phyloP scores from a whole-genome alignment of 768 basidiomycete species.

The Boletus pseudopeckii region DNA sequence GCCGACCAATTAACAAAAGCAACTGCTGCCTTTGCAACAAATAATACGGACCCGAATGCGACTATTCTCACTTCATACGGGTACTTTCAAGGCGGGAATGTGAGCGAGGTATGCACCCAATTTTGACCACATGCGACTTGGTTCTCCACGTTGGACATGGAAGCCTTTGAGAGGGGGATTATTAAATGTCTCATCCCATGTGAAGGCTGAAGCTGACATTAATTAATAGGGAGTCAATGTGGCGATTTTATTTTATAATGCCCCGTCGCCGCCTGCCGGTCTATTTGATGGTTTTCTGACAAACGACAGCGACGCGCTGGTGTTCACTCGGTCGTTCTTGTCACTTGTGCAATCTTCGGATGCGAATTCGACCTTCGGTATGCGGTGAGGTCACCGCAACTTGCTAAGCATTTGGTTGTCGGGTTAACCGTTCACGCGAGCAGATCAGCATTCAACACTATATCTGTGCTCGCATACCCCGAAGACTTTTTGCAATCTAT shows the following conservation, averaged over 20 bases:
- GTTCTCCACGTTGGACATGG: background rate
- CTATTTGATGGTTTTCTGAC: slow-evolving; percentile 32
- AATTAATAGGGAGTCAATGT: slow-evolving; percentile 13
- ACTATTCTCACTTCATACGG: slow-evolving; percentile 43
- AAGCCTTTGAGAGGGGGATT: background rate
- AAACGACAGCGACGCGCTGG: slow-evolving; percentile 1
- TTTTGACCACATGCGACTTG: slow-evolving; percentile 2
- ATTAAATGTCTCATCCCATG: background rate
- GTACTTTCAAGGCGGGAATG: slow-evolving; percentile 25
- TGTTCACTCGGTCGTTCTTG: slow-evolving; percentile 21
- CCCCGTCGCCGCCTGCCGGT: slow-evolving; percentile 28
- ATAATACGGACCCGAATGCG: slow-evolving; percentile 26
- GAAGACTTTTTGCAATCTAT: slow-evolving; percentile 18
- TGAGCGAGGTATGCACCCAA: slow-evolving; percentile 33
- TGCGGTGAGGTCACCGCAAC: slow-evolving; percentile 21
- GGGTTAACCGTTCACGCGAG: background rate
- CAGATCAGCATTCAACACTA: slow-evolving; percentile 23
- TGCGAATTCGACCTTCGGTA: slow-evolving; percentile 14
- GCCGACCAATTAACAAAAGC: slow-evolving; percentile 22
- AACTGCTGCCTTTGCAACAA: slow-evolving; percentile 20
- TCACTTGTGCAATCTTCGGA: slow-evolving; percentile 26
- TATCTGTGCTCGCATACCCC: slow-evolving; percentile 24
- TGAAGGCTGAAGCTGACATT: slow-evolving; percentile 6
- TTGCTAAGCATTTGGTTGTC: background rate
- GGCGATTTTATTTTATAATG: slow-evolving; percentile 57